Evolutionary conservation across 345 rosid species (phyloP).

Genomic region (Hirschfeldia incana): DNA sequence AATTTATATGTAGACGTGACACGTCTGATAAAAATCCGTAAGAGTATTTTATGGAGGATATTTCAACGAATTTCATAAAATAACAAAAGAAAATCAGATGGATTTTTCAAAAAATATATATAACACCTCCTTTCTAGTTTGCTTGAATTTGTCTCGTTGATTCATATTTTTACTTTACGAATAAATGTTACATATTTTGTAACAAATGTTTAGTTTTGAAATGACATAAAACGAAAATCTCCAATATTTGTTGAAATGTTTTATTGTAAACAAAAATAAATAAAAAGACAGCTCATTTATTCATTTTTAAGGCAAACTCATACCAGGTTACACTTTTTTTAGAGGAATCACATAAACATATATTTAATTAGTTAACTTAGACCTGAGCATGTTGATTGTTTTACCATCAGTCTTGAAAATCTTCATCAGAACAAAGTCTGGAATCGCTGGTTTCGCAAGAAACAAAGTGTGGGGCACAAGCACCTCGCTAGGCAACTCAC

Average conservation of each 20-base stretch:
- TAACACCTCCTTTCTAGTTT: background rate
- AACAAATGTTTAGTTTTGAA: background rate
- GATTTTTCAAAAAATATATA: background rate
- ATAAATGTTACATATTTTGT: background rate
- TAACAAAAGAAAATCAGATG: background rate
- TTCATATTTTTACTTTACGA: background rate
- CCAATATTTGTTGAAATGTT: background rate
- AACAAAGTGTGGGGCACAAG: conserved; percentile 42
- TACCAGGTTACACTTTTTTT: conserved; percentile 5
- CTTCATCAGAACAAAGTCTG: conserved; percentile 51
- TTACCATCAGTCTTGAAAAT: conserved; percentile 48
- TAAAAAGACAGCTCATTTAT: conserved; percentile 1
- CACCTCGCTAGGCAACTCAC: conserved; percentile 59
- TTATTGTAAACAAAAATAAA: background rate
- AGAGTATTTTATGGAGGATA: background rate
- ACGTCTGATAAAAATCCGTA: background rate
- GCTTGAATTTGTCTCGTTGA: background rate
- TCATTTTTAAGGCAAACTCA: conserved; percentile 15
- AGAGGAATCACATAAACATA: background rate
- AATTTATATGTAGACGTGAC: too few species aligned
- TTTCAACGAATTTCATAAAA: background rate
- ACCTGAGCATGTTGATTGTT: conserved; percentile 48
- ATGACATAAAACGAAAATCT: background rate
- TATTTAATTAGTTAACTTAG: conserved; percentile 47
- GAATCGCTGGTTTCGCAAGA: conserved; percentile 53